phyloP scores from a whole-genome alignment of 495 filamentous ascomycete species.

The Alectoria sarmentosa region DNA sequence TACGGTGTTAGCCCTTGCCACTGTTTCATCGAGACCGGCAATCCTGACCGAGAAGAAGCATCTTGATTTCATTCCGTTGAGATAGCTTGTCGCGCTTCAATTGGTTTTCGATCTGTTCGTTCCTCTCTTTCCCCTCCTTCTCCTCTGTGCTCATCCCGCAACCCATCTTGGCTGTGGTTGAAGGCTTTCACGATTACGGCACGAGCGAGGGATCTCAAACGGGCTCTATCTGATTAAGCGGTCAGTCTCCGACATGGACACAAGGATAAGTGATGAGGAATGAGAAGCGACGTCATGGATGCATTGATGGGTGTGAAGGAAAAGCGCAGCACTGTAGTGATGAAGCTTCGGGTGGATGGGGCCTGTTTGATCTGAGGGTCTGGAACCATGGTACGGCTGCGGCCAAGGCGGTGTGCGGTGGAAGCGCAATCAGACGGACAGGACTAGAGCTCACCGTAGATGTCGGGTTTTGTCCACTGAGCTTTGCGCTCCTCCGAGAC shows the following conservation, averaged over 20 bases:
- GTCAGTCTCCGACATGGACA: slow-evolving; percentile 8
- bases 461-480: neutral
- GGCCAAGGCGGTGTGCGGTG: slow-evolving; percentile 5
- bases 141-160: slow-evolving; percentile 99
- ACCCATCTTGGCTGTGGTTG: slow-evolving; percentile 71
- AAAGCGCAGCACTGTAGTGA: neutral
- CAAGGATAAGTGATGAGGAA: slow-evolving; percentile 1
- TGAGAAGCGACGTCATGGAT: neutral
- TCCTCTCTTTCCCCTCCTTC: slow-evolving; percentile 99
- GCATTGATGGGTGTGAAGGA: neutral
- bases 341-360: neutral
- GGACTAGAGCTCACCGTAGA: neutral
- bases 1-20: slow-evolving; percentile 5
- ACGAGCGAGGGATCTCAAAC: slow-evolving; percentile 2
- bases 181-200: slow-evolving; percentile 6
- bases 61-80: slow-evolving; percentile 98
- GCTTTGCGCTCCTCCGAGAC: neutral
- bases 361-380: neutral
- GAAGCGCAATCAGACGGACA: slow-evolving; percentile 1
- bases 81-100: slow-evolving; percentile 92
- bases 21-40: neutral
- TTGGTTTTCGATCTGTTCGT: slow-evolving; percentile 99
- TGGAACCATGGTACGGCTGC: neutral
- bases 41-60: slow-evolving; percentile 87
- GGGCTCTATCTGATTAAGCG: slow-evolving; percentile 5